A percentile compares a stretch with the other conserved stretches of the same genome.
phyloP scores from a whole-genome alignment of 768 basidiomycete genomes.

The Kwoniella europaea region DNA sequence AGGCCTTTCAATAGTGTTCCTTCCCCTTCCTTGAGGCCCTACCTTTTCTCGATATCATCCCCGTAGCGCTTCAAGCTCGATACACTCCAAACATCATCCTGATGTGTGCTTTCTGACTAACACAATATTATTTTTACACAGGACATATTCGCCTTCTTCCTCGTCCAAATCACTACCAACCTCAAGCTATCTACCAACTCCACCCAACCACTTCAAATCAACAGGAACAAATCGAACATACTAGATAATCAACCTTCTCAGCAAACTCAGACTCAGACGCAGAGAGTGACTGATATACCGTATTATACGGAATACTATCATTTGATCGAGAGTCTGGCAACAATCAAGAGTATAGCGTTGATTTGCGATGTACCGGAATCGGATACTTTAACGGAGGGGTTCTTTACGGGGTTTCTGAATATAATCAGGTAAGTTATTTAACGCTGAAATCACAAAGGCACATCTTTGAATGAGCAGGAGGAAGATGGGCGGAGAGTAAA shows the following conservation, averaged over 20 bases:
- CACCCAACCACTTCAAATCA: constrained; percentile 33
- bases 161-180: constrained; percentile 72
- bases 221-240: constrained; percentile 39
- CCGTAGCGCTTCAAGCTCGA: no score
- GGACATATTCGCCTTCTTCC: constrained; percentile 97
- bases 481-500: neutral
- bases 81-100: no score
- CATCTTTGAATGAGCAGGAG: neutral
- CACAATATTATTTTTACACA: constrained; percentile 52
- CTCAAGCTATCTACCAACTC: constrained; percentile 56
- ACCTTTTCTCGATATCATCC: no score
- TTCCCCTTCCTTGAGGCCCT: neutral
- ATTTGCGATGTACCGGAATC: constrained; percentile 87
- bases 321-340: constrained; percentile 88
- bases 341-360: constrained; percentile 91
- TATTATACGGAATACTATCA: constrained; percentile 94
- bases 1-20: neutral
- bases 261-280: constrained; percentile 28
- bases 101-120: neutral
- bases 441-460: neutral
- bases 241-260: constrained; percentile 18
- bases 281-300: constrained; percentile 67
- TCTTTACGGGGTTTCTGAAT: constrained; percentile 82
- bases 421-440: constrained; percentile 65
- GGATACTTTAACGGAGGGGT: constrained; percentile 76